Percentiles rank a stretch among this genome's conserved stretches.
Conservation (phyloP, 148 eudicot species). For the Chenopodium formosanum region DNA sequence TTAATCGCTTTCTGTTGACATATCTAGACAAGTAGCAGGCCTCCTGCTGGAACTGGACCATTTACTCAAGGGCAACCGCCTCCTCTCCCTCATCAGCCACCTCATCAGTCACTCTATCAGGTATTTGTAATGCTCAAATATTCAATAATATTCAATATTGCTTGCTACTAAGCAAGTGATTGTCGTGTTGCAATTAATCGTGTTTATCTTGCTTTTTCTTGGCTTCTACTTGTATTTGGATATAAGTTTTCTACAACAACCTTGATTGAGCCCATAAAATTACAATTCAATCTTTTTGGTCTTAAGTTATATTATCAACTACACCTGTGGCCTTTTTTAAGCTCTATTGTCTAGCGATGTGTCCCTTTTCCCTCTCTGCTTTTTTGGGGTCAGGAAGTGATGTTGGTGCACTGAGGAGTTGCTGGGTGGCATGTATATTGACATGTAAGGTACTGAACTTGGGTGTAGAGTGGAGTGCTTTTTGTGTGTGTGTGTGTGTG, state of each 20-base stretch:
- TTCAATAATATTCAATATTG: background rate
- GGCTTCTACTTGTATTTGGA: background rate
- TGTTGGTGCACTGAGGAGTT: background rate
- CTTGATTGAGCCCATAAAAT: background rate
- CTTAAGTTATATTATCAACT: background rate
- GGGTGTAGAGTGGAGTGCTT: background rate
- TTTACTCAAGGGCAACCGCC: conserved; percentile 69
- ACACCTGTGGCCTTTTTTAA: background rate
- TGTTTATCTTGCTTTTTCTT: background rate
- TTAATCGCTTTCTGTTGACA: background rate
- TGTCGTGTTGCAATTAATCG: background rate
- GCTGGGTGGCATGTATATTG: background rate
- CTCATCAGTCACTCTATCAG: conserved; percentile 70
- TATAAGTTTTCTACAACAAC: background rate
- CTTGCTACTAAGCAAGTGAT: background rate
- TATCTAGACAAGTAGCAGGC: conserved; percentile 55
- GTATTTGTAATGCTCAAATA: conserved; percentile 26
- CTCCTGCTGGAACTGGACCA: conserved; percentile 53
- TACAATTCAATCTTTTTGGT: background rate
- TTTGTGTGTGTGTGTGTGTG: no score
- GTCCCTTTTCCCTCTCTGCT: background rate
- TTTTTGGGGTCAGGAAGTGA: background rate
- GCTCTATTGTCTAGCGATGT: background rate
- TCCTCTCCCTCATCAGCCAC: conserved; percentile 56
- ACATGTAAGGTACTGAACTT: background rate